A percentile compares a stretch with the other conserved stretches of the same genome.
phyloP scores from a whole-genome alignment of 768 basidiomycete species.

The Lyophyllum shimeji region DNA sequence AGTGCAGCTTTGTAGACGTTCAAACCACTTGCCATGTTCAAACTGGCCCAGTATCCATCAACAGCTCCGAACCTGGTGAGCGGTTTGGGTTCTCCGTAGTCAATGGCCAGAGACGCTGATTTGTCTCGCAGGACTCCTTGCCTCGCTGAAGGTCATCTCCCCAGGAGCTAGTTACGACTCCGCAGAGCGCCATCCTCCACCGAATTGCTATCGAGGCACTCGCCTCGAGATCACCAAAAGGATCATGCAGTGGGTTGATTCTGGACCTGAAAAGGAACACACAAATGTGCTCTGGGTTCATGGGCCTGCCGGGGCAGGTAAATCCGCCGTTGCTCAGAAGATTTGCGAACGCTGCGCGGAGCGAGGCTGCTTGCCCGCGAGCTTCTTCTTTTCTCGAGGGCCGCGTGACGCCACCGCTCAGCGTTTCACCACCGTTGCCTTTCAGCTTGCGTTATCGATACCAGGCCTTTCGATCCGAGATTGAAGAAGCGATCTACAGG shows the following conservation, averaged over 20 bases:
- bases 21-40: too few species aligned
- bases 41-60: too few species aligned
- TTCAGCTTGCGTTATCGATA: background rate
- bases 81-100: too few species aligned
- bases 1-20: too few species aligned
- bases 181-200: conserved; percentile 13
- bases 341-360: conserved; percentile 10
- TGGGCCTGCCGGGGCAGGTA: background rate
- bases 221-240: background rate
- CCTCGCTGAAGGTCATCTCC: background rate
- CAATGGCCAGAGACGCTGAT: background rate
- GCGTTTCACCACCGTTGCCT: background rate
- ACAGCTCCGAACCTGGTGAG: background rate
- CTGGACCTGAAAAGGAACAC: background rate
- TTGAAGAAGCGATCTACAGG: background rate
- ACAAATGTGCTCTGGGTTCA: background rate
- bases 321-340: background rate
- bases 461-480: background rate
- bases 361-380: conserved; percentile 14
- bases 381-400: conserved; percentile 4
- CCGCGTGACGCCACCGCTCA: conserved; percentile 4
- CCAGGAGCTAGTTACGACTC: conserved; percentile 17
- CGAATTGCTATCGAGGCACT: conserved; percentile 3
- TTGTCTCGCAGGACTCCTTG: background rate
- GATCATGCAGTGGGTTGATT: background rate